Base-by-base conservation (phyloP, 345 rosid species). In the Fremontodendron californicum region DNA sequence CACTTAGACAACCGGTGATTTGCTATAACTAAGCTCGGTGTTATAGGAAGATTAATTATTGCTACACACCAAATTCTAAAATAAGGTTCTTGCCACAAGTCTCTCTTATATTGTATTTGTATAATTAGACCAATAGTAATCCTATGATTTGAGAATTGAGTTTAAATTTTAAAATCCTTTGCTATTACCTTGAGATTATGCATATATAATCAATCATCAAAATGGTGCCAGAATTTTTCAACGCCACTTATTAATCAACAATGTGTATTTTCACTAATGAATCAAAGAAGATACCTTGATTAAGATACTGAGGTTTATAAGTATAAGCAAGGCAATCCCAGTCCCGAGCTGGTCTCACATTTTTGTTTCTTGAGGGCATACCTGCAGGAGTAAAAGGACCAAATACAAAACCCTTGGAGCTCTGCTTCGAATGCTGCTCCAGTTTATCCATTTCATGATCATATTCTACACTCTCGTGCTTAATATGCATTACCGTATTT, bases 371-470 rank as follows among this genome's bases (percentile, higher is more conserved):
- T 25, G 74, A 54, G 57, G 76, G 57, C 65, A 73, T 60, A 33
- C 67, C 75, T 12, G 62, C 75, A 23, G 91, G 91, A 64, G 89
- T 79, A 80, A 86, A 86, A 60, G 94, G 92, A 46, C 91, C 90
- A 49, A 75, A 93, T 57, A 85, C 89, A 51, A 84, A 84, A 77
- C 84, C 82, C 79, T 81, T 79, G 23, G 88, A 63, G 42, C 68
- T 75, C 60, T 71, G 79, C 76, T 75, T 82, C 78, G 67, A 35
- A 42, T 80, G 73, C 43, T 75, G 84, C 58, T 85, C 76, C 54
- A n/a, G n/a, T n/a, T n/a, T n/a, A n/a, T n/a, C n/a, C n/a, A 45
- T 77, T 16, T 77, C 43, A 1, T 60, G 18, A 16, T 68, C 78
- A 60, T 81, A 63, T 33, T 71, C 88, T 7, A 49, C 71, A 64